These are phyloP conservation scores for Fusarium sp. DNA, from an alignment of 2,329 filamentous ascomycete genomes.

Conservation along the genomic window DNA sequence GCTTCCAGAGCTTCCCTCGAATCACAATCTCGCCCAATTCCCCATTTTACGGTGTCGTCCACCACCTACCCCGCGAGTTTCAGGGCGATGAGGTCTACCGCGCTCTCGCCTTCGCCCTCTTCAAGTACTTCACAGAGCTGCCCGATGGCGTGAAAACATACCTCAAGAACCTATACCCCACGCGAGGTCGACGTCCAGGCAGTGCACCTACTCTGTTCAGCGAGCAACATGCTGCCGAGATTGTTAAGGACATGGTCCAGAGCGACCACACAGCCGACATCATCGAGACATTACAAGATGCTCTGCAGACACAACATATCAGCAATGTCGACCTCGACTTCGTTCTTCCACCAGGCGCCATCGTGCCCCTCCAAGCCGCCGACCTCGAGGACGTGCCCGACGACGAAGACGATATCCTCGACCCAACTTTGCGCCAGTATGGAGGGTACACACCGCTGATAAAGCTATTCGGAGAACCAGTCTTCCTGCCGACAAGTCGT, in stretches of 20 bases:
- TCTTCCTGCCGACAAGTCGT: slow-evolving; percentile 88
- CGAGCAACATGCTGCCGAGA: slow-evolving; percentile 90
- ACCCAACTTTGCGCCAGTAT: slow-evolving; percentile 75
- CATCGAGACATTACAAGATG: slow-evolving; percentile 76
- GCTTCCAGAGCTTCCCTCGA: slow-evolving; percentile 88
- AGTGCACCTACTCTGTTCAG: slow-evolving; percentile 79
- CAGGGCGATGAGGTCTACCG: slow-evolving; percentile 95
- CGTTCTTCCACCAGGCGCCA: slow-evolving; percentile 81
- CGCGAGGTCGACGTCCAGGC: slow-evolving; percentile 67
- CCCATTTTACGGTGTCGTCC: slow-evolving; percentile 88
- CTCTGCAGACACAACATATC: slow-evolving; percentile 82
- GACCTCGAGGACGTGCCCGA: slow-evolving; percentile 69
- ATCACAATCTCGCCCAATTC: slow-evolving; percentile 94
- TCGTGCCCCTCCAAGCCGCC: slow-evolving; percentile 70
- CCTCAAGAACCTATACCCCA: slow-evolving; percentile 69
- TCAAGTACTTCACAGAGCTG: slow-evolving; percentile 93
- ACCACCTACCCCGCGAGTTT: slow-evolving; percentile 89
- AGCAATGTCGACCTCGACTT: slow-evolving; percentile 90
- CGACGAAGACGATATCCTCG: slow-evolving; percentile 73
- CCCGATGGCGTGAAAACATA: slow-evolving; percentile 78
- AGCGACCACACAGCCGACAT: slow-evolving; percentile 81
- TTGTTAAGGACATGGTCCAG: slow-evolving; percentile 85
- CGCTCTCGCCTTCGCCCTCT: slow-evolving; percentile 89
- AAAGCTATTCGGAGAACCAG: slow-evolving; percentile 81
- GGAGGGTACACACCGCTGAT: slow-evolving; percentile 81